Conservation (phyloP, 257 asterid genomes). For the Thymus quinquecostatus region DNA sequence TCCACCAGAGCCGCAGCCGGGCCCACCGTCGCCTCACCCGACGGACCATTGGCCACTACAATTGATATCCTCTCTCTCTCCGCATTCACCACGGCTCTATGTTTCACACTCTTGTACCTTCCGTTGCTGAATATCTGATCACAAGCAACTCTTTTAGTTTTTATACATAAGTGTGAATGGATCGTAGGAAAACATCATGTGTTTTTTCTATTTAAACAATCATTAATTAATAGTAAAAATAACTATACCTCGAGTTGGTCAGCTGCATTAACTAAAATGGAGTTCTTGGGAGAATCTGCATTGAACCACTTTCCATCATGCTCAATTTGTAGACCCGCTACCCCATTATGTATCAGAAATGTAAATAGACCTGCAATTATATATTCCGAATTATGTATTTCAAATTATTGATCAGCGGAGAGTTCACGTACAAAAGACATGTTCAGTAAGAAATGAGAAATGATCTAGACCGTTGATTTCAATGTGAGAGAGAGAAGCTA, state of each 20-base stretch:
- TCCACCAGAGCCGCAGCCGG: constrained; percentile 45
- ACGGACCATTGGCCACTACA: constrained; percentile 49
- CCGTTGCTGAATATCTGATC: constrained; percentile 42
- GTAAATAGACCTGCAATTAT: constrained; percentile 35
- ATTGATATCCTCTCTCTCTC: constrained; percentile 44
- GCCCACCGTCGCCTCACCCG: constrained; percentile 46
- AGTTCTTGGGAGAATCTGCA: constrained; percentile 33
- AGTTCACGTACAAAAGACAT: neutral
- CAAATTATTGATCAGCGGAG: too few relatives aligned
- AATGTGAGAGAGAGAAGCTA: too few relatives aligned
- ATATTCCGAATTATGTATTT: too few relatives aligned
- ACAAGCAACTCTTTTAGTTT: too few relatives aligned
- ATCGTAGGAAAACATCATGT: too few relatives aligned
- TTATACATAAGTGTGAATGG: too few relatives aligned
- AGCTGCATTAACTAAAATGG: constrained; percentile 33
- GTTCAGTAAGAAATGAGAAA: too few relatives aligned
- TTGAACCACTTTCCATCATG: constrained; percentile 44
- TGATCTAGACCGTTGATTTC: too few relatives aligned
- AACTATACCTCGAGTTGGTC: constrained; percentile 25
- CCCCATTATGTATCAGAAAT: constrained; percentile 42
- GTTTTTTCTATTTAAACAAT: neutral
- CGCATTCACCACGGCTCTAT: constrained; percentile 46
- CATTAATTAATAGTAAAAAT: too few relatives aligned
- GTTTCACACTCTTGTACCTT: constrained; percentile 44
- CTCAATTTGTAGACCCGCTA: constrained; percentile 43